Evolutionary conservation across 768 basidiomycete genomes (phyloP).

Genomic region (Lentinula guzmanii): DNA sequence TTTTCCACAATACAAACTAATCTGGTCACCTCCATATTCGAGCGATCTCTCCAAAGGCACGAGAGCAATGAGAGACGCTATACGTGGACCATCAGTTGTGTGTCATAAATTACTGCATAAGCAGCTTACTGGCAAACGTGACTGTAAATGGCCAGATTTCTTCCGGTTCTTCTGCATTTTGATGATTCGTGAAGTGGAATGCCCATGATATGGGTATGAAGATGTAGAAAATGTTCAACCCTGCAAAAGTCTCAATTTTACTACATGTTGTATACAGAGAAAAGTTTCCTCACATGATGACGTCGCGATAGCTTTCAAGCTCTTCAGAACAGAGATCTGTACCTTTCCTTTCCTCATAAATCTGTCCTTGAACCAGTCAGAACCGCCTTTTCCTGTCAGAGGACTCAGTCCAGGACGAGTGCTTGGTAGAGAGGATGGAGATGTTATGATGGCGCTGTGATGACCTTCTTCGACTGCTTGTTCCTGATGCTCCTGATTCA

Average conservation of each 20-base stretch:
- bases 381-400: not conserved
- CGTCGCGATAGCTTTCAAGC: slow-evolving; percentile 35
- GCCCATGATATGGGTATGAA: slow-evolving; percentile 62
- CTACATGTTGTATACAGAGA: not conserved
- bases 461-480: not conserved
- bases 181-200: slow-evolving; percentile 34
- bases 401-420: not conserved
- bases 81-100: not conserved
- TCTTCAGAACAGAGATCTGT: slow-evolving; percentile 36
- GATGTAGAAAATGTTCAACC: slow-evolving; percentile 53
- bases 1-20: slow-evolving; percentile 50
- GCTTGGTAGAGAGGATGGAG: not conserved
- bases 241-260: slow-evolving; percentile 21
- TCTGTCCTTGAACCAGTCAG: not conserved
- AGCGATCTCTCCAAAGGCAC: slow-evolving; percentile 61
- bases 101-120: not conserved
- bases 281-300: slow-evolving; percentile 27
- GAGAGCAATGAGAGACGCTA: slow-evolving; percentile 62
- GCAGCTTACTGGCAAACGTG: slow-evolving; percentile 35
- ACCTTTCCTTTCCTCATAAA: slow-evolving; percentile 29
- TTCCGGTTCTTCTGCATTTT: not conserved
- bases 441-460: too few species aligned
- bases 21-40: slow-evolving; percentile 41
- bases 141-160: slow-evolving; percentile 25
- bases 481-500: not conserved